Conservation (phyloP, 108 stramenopile genomes). For the Discostella stelligeroides region DNA sequence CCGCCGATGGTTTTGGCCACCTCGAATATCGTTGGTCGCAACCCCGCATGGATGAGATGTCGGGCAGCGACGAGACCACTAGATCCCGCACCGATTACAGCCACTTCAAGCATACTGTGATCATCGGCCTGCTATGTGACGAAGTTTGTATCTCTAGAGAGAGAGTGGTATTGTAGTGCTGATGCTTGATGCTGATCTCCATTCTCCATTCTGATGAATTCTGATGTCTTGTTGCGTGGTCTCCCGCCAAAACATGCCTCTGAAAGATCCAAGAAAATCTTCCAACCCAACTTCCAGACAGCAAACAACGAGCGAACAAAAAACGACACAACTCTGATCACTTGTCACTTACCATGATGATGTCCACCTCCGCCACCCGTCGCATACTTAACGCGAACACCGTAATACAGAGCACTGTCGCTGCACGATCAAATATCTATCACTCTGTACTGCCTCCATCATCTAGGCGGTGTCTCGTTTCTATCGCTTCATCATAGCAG, state of each 20-base stretch:
- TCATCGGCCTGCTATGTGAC: no score
- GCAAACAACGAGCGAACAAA: neutral
- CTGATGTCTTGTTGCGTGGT: no score
- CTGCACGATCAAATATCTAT: slow-evolving; percentile 1
- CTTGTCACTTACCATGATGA: neutral
- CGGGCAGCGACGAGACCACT: slow-evolving; percentile 47
- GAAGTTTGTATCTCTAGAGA: no score
- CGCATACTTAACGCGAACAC: slow-evolving; percentile 4
- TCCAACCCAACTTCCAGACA: no score
- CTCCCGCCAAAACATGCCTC: no score
- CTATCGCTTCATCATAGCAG: slow-evolving; percentile 6
- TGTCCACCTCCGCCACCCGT: slow-evolving; percentile 16
- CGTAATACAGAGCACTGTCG: slow-evolving; percentile 1
- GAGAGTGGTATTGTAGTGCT: no score
- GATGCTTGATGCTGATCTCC: no score
- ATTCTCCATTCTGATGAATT: no score
- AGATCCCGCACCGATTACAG: slow-evolving; percentile 51
- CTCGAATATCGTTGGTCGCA: slow-evolving; percentile 49
- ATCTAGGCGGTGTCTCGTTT: slow-evolving; percentile 16
- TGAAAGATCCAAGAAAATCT: no score
- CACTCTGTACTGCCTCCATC: neutral
- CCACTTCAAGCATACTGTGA: slow-evolving; percentile 43
- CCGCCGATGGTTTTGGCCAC: slow-evolving; percentile 48
- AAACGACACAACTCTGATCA: neutral
- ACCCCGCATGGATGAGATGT: slow-evolving; percentile 37